A percentile compares a stretch with the other conserved stretches of the same genome.
Conservation (phyloP, 441 rosid genomes). For the Erysimum cheiri region DNA sequence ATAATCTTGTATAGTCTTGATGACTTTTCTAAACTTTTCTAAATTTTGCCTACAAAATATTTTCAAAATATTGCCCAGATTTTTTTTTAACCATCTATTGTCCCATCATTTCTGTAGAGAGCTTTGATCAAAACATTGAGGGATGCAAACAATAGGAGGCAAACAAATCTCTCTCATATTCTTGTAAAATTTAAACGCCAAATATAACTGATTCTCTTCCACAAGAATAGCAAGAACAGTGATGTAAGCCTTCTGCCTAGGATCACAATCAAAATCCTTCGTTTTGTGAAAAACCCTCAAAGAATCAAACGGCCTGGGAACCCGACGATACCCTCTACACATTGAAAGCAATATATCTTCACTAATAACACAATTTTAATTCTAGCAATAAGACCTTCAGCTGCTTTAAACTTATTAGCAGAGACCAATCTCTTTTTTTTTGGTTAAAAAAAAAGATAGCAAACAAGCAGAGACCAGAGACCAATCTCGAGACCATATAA, state of each 20-base stretch:
- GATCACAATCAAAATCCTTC: conserved; percentile 68
- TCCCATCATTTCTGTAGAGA: conserved; percentile 70
- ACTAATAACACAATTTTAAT: conserved; percentile 60
- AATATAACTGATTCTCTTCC: conserved; percentile 74
- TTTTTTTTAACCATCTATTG: conserved; percentile 47
- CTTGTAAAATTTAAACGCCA: conserved; percentile 72
- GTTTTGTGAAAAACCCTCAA: conserved; percentile 69
- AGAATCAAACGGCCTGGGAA: conserved; percentile 76
- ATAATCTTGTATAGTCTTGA: too few species aligned
- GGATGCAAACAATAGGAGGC: conserved; percentile 64
- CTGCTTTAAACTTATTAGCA: conserved; percentile 69
- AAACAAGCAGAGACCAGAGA: too few species aligned
- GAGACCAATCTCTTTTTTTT: too few species aligned
- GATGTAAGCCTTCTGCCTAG: conserved; percentile 63
- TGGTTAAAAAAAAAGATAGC: too few species aligned
- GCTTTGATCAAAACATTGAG: conserved; percentile 92
- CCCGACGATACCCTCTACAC: conserved; percentile 80
- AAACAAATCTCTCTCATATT: conserved; percentile 70
- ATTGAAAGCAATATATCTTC: conserved; percentile 75
- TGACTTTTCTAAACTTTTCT: too few species aligned
- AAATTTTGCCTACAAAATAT: too few species aligned
- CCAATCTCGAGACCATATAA: conserved; percentile 67
- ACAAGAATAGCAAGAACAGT: conserved; percentile 75
- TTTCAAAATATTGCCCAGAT: too few species aligned
- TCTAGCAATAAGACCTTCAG: conserved; percentile 72